Conservation (phyloP, 176 grass and related monocot genomes). For the Aechmea fasciata region DNA sequence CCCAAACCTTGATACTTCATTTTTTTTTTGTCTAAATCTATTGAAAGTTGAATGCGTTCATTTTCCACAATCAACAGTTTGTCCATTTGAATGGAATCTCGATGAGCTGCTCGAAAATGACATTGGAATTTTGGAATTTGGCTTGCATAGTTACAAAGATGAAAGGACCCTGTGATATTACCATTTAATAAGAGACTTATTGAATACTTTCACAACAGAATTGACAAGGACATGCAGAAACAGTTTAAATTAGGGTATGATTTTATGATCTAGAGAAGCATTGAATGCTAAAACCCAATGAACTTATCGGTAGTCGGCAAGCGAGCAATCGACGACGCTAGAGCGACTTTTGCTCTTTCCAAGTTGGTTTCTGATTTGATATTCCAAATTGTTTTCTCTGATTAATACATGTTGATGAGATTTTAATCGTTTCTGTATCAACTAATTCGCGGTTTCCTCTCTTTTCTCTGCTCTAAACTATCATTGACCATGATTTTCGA, state of each 20-base stretch:
- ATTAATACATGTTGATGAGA: no score
- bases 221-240: conserved; percentile 2
- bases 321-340: no score
- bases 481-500: no score
- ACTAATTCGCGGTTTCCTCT: no score
- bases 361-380: no score
- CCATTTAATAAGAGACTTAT: background rate
- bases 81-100: conserved; percentile 8
- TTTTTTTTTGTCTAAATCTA: background rate
- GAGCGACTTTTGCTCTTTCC: no score
- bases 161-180: conserved; percentile 11
- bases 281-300: background rate
- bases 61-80: background rate
- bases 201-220: background rate
- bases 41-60: background rate
- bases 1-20: no score
- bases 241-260: background rate
- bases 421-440: no score
- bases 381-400: no score
- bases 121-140: conserved; percentile 4
- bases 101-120: background rate
- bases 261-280: background rate
- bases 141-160: background rate
- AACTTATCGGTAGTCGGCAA: no score
- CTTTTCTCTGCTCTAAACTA: no score